These are phyloP conservation scores for Zygotorulaspora chibaensis DNA, from an alignment of 805 yeast species.

Conservation along the genomic window DNA sequence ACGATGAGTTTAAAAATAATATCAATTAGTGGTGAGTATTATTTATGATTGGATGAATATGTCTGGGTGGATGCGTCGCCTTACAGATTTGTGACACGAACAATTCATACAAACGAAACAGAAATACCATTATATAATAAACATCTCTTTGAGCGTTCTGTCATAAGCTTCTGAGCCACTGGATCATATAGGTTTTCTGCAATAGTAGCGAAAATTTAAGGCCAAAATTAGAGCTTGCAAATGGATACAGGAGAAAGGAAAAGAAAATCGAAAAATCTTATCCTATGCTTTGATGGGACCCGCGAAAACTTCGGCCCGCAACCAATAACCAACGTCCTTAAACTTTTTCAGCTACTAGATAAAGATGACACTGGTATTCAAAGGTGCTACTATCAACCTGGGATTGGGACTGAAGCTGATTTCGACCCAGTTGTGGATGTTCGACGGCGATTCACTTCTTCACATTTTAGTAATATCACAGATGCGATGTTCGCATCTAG, in stretches of 20 bases:
- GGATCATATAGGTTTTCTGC: neutral
- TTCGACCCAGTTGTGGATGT: constrained; percentile 34
- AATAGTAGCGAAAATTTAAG: neutral
- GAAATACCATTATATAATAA: too few species aligned
- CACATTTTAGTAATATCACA: constrained; percentile 22
- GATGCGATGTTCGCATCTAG: constrained; percentile 52
- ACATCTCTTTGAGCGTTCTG: too few species aligned
- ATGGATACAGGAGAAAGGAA: neutral
- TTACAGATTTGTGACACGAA: constrained; percentile 8
- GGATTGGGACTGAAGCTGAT: constrained; percentile 52
- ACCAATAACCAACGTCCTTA: constrained; percentile 53
- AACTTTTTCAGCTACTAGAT: constrained; percentile 48
- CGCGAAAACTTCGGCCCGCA: constrained; percentile 52
- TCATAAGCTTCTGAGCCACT: too few species aligned
- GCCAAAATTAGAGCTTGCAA: neutral
- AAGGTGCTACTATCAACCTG: constrained; percentile 64
- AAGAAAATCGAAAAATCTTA: constrained; percentile 38
- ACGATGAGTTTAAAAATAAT: constrained; percentile 43
- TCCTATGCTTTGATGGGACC: constrained; percentile 63
- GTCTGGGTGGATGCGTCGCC: constrained; percentile 7
- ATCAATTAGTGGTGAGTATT: neutral
- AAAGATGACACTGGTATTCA: constrained; percentile 41
- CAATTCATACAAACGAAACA: neutral
- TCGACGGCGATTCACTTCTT: constrained; percentile 16
- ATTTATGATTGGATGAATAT: neutral